Evolutionary conservation across 192 early-diverging fungal species (phyloP), one percentile per base, ranked within the genome.

Genomic region (Podochytrium sp.): DNA sequence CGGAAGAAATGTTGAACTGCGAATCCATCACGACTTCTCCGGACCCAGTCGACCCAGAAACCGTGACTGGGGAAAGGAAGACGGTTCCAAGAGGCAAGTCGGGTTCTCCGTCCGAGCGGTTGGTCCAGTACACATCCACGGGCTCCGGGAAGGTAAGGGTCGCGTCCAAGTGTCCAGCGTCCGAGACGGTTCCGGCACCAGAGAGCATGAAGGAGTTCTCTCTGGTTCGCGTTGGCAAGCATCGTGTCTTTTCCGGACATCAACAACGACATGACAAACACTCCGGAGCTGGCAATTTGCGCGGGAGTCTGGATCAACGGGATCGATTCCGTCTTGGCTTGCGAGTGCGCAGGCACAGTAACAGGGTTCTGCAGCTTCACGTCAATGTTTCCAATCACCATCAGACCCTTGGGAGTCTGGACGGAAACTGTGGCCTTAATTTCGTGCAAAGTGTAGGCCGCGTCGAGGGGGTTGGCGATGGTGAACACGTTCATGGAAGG

Each of bases 91-190:
- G 23, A 3, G 35, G 52, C 5, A 75, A 20, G 56, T 75, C 65
- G 29, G 65, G 6, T 10, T 50, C 52, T 5, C 64, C 55, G 49
- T 64, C 35, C 2, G 67, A 66, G 7, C 65, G 49, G 20, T 50
- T 47, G 1, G 64, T 60, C 78, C 78, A 79, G 43, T 14, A 76
- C 29, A 79, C 74, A 39, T 38, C 55, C 20, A 76, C 39, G 47
- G 78, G 73, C 4, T 20, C 12, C 29, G 66, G 34, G 62, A 77
- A 38, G 10, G 57, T 65, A 43, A 79, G 34, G n/a, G 65, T 71
- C 3, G 78, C 78, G 0, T 75, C 35, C 33, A 51, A 39, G 68
- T 23, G n/a, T 3, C 74, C 74, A 27, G 73, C 78, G 30, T 79
- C 56, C 67, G 49, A 50, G 59, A 79, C 74, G n/a, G 50, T 23